Base-by-base conservation (phyloP, 2,329 filamentous ascomycete genomes). In the Phialophora chinensis region DNA sequence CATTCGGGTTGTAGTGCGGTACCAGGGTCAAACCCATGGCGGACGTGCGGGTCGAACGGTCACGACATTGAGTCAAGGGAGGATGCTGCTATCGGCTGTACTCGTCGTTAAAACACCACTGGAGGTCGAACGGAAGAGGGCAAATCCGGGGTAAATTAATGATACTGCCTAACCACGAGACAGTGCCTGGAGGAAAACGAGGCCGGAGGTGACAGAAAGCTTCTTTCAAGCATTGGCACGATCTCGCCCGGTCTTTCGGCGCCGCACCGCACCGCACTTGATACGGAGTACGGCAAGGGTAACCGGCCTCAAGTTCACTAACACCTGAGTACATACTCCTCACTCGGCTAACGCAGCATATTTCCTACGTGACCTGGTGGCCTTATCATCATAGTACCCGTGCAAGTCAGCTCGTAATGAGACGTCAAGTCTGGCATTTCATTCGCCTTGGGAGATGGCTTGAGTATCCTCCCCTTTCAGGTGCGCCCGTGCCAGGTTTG, bases 1-100 rank as follows among this genome's bases (percentile, higher is more conserved):
- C 91, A 95, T 94, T 55, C 66, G 60, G 53, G 60, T 52, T 56
- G 50, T 54, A 25, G 47, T 38, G 31, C 42, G 57, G 25, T 27
- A 35, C 57, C 23, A 53, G 35, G 25, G 60, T 57, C 60, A 63
- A 63, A 62, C 55, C 66, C 66, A 68, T 68, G 63, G 63, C 58
- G 63, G 56, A 61, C n/a, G 49, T 31, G 50, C 20, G 54, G 7
- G 53, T 29, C 29, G 33, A 23, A 33, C 20, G 35, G 52, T 68
- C 60, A 68, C 57, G 60, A 63, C 66, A 66, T 68, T 31, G 33
- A 42, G 25, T 29, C 31, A 23, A 49, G 44, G 17, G n/a, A 33
- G 20, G 33, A 29, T 3, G n/a, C 52, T 63, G 35, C 27, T 20
- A 55, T 23, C 57, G 31, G 44, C 56, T 20, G 38, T n/a, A 38